Base-by-base conservation (phyloP, 202 grass and related monocot genomes). In the Dendrocalamus latiflorus region DNA sequence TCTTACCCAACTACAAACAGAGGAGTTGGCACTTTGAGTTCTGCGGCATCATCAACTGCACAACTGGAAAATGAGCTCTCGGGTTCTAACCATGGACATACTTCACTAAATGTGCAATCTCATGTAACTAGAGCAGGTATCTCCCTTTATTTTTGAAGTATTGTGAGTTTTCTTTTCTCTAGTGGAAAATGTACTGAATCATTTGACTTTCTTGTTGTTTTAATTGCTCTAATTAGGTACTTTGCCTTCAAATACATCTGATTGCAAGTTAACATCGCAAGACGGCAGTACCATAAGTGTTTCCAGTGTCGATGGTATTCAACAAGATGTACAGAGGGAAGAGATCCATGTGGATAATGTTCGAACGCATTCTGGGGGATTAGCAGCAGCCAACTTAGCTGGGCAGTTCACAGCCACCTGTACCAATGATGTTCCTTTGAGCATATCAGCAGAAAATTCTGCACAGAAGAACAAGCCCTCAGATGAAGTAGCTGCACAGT, bases 361-460 rank as follows among this genome's bases (percentile, higher is more conserved):
- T 33, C 13, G 3, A 68, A 50, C 34, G 12, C 37, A 14, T 28
- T 72, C 34, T 49, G 68, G 15, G 45, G 68, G 74, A 58, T 33
- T 38, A 65, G 37, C 28, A 59, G 42, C 58, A 82, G 18, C 72
- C 6, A 77, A 76, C 30, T 60, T 86, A 82, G 68, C 65, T 16
- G 72, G 72, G 58, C 65, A 72, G 11, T 2, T 13, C 10, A 15
- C 77, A 25, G 0, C 36, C 45, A 63, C 74, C 8, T 28, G 18
- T 53, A 42, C 84, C 6, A 20, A 25, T 68, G 73, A 83, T 82
- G 79, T 73, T 80, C 53, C 34, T 60, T 70, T 57, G 6, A 85
- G 77, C 83, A 37, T 55, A 68, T 74, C 83, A 74, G 21, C 68
- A 53, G 93, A 85, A 68, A 87, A 81, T 48, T 87, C 81, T 76